phyloP scores from a whole-genome alignment of 345 rosid genomes.

The Aquilaria malaccensis region DNA sequence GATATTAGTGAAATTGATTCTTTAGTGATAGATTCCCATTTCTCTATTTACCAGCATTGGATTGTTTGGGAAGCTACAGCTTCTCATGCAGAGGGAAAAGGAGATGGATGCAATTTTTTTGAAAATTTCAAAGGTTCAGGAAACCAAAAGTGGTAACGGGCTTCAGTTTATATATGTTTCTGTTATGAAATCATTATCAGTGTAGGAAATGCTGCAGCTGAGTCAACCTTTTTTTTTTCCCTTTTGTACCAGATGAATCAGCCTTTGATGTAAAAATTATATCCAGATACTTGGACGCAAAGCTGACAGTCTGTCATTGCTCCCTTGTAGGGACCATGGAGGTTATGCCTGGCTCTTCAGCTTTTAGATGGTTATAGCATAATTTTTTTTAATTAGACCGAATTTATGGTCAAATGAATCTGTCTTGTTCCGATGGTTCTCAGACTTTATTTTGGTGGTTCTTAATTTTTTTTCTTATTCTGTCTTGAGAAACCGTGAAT shows the following conservation, averaged over 20 bases:
- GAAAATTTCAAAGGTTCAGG: constrained; percentile 35
- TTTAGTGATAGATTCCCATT: constrained; percentile 2
- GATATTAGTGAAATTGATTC: constrained; percentile 4
- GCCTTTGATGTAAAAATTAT: constrained; percentile 43
- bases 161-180: background rate
- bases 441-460: too few relatives aligned
- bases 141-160: constrained; percentile 26
- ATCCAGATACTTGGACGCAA: constrained; percentile 74
- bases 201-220: background rate
- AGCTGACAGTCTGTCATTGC: constrained; percentile 66
- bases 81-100: constrained; percentile 69
- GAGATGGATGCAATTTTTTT: constrained; percentile 42
- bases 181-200: background rate
- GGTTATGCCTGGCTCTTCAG: constrained; percentile 33
- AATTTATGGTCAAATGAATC: too few relatives aligned
- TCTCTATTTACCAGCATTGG: constrained; percentile 40
- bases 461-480: too few relatives aligned
- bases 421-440: too few relatives aligned
- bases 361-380: background rate
- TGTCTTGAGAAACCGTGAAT: too few relatives aligned
- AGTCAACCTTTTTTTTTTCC: constrained; percentile 4
- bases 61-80: constrained; percentile 66
- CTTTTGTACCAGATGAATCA: constrained; percentile 35
- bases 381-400: background rate
- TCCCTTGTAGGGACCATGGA: constrained; percentile 29